Base-by-base conservation (phyloP, 2,329 filamentous ascomycete genomes). In the Trichoderma harzianum region DNA sequence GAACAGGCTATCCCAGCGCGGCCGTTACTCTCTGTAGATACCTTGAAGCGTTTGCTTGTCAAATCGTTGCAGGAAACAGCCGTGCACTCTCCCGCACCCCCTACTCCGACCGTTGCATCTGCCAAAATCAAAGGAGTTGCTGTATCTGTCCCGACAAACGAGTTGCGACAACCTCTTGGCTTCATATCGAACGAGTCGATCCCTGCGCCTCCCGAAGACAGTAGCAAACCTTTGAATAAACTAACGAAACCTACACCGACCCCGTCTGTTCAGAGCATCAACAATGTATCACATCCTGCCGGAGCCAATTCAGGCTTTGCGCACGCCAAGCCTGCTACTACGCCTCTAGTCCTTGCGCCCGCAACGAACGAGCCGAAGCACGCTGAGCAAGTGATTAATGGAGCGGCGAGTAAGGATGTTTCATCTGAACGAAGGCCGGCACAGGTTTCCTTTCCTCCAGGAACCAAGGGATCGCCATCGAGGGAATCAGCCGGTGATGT, bases 1-100 rank as follows among this genome's bases (percentile, higher is more conserved):
- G 87, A 89, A 78, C 80, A 81, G 64, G 86, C 82, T 76, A 85
- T 90, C 72, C 88, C 88, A 64, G 74, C 82, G 70, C 84, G 85
- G 73, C 84, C 83, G 71, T 80, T 81, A 74, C 79, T 83, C 64
- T 82, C 84, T 71, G 82, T 86, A 43, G 83, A 86, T 72, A 78
- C 78, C 18, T 75, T 85, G 36, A 83, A 82, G 74, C 81, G 81
- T 70, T 80, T 81, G 10, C 75, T 84, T 10, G 78, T 77, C 11
- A 78, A 78, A 75, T 76, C 79, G 8, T 70, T 75, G 43, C 76
- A 77, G 30, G 71, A 76, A 65, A 70, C 74, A 28, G 72, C 70
- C 12, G 74, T 65, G 39, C 62, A 73, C 57, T 64, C 73, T 36
- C 70, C 73, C 10, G 43, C 69, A 16, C 30, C 72, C 18, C 14